Conservation (phyloP, 768 basidiomycete species). For the Boletus rubropictus region DNA sequence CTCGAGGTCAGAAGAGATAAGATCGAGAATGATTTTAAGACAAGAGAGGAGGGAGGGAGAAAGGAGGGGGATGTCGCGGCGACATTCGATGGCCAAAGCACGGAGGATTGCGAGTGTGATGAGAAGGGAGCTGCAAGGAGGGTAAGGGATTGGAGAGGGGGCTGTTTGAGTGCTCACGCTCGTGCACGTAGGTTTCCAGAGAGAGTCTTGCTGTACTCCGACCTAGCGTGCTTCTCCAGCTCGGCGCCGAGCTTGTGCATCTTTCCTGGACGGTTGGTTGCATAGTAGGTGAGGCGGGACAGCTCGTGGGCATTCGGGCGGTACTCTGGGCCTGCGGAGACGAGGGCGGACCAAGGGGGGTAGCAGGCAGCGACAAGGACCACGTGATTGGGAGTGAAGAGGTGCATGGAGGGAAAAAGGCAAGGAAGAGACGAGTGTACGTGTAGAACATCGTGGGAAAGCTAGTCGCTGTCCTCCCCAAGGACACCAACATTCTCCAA, state of each 20-base stretch:
- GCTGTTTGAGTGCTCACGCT: conserved; percentile 51
- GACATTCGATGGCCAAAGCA: conserved; percentile 80
- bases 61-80: conserved; percentile 72
- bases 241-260: conserved; percentile 70
- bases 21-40: conserved; percentile 50
- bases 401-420: conserved; percentile 54
- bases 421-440: not conserved
- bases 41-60: conserved; percentile 64
- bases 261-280: conserved; percentile 77
- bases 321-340: conserved; percentile 71
- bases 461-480: conserved; percentile 49
- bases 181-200: conserved; percentile 71
- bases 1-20: conserved; percentile 63
- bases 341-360: conserved; percentile 68
- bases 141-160: conserved; percentile 1
- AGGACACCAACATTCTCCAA: conserved; percentile 49
- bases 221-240: conserved; percentile 65
- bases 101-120: conserved; percentile 80
- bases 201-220: conserved; percentile 58
- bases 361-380: conserved; percentile 83
- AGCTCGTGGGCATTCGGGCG: conserved; percentile 80
- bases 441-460: conserved; percentile 14
- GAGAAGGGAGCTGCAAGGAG: conserved; percentile 54
- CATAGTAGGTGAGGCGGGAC: conserved; percentile 81
- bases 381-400: conserved; percentile 81